phyloP scores from a whole-genome alignment of 179 eudicot genomes.

The Kewa caespitosa region DNA sequence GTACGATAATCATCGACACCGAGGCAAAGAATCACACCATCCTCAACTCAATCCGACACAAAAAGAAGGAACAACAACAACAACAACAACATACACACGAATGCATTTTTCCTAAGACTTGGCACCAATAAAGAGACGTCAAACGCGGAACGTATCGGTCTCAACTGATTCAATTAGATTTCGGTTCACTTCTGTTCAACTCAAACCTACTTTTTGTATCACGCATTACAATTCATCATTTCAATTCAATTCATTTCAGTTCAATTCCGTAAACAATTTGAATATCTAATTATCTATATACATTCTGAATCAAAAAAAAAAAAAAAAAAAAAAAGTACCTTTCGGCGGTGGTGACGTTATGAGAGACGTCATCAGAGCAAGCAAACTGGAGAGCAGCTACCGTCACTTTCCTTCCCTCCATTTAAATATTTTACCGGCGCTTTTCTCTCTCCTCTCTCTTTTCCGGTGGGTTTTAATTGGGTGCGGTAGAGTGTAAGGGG shows the following conservation, averaged over 20 bases:
- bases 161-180: too few relatives aligned
- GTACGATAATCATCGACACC: not conserved
- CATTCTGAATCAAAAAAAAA: not conserved
- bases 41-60: not conserved
- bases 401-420: conserved; percentile 52
- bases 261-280: not conserved
- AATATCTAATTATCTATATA: not conserved
- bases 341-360: conserved; percentile 68
- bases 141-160: too few relatives aligned
- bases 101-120: not conserved
- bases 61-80: not conserved
- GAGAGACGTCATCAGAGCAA: conserved; percentile 71
- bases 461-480: conserved; percentile 1
- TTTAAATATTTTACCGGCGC: conserved; percentile 16
- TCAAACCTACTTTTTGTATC: too few relatives aligned
- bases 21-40: not conserved
- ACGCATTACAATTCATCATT: not conserved
- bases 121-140: not conserved
- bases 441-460: conserved; percentile 2
- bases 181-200: too few relatives aligned
- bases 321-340: conserved; percentile 34
- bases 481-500: conserved; percentile 7
- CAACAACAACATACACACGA: too few relatives aligned
- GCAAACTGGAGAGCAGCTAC: conserved; percentile 87
- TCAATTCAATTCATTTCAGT: not conserved